Base-by-base conservation (phyloP, 2,329 filamentous ascomycete genomes). In the Monilinia vaccinii-corymbosi region DNA sequence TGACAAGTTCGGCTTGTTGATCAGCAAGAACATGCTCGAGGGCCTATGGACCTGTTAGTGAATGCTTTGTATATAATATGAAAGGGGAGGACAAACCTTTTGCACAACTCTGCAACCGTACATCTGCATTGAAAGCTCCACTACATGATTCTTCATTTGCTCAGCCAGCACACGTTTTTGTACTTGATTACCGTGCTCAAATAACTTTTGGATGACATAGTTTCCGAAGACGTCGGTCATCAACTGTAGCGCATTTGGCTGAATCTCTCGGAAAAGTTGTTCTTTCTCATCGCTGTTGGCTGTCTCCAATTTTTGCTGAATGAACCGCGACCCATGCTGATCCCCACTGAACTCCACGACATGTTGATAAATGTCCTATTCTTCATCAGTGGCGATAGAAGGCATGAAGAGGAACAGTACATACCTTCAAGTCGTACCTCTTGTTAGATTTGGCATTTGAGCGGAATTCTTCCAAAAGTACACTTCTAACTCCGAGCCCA, bases 191-290 rank as follows among this genome's bases (percentile, higher is more conserved):
- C 94, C 93, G 72, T 97, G 91, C 72, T 97, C 93, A 64, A 97
- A 97, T 71, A 97, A 86, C 73, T 97, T 97, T 71, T 99, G 94
- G 44, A 97, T 92, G 40, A 99, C 94, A 71, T 97, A 99, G 73
- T 99, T 99, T 58, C 94, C 94, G 71, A 97, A 99, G 0, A 97
- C 87, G 72, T 97, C 94, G 49, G 87, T 93, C 91, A 96, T 97
- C 51, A 99, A 77, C 70, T 93, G 91, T 34, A 96, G 74, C 1
- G 88, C 85, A 66, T 99, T 94, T 0, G 85, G 83, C 67, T 89
- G 82, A 49, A 99, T 91, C 73, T 97, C 94, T 0, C 81, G 79
- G 77, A 97, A 97, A 0, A 97, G 83, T 60, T 86, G 86, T 36
- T 96, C 90, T 74, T 97, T 97, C 71, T 97, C 93, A 63, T 97